A percentile compares a stretch with the other conserved stretches of the same genome.
phyloP scores from a whole-genome alignment of 306 rosid genomes.

The Mimosa bimucronata region DNA sequence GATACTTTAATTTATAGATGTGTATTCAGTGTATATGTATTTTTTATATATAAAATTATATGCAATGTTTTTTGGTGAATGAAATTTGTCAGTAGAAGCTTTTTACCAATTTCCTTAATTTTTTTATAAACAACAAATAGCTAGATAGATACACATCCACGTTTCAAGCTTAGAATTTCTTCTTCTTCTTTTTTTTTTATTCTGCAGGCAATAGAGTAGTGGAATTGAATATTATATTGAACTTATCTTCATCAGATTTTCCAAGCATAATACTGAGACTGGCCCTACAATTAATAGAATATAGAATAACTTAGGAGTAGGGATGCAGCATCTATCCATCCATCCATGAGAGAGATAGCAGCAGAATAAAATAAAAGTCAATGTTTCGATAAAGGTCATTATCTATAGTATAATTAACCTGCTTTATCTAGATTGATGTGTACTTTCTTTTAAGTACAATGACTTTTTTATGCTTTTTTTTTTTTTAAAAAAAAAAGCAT shows the following conservation, averaged over 20 bases:
- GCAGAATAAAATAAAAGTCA: constrained; percentile 6
- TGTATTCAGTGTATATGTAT: too few species aligned
- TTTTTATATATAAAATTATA: too few species aligned
- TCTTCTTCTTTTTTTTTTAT: not conserved
- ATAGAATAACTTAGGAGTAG: constrained; percentile 8
- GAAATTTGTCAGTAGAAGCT: too few species aligned
- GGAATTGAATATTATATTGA: constrained; percentile 26
- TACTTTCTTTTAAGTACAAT: constrained; percentile 26
- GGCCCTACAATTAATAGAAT: not conserved
- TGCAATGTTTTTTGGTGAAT: too few species aligned
- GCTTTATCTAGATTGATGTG: constrained; percentile 39
- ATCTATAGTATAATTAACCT: constrained; percentile 8
- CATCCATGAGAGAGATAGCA: not conserved
- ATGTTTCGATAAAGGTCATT: constrained; percentile 29
- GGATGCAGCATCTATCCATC: not conserved
- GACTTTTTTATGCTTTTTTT: constrained; percentile 29
- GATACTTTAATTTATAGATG: too few species aligned
- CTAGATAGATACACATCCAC: not conserved
- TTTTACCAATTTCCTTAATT: too few species aligned
- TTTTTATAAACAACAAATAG: not conserved
- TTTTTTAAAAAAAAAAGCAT: not conserved
- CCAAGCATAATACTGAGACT: constrained; percentile 21
- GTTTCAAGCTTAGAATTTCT: constrained; percentile 36
- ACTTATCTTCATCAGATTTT: constrained; percentile 42
- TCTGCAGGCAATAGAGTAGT: not conserved